A percentile compares a stretch with the other conserved stretches of the same genome.
phyloP scores from a whole-genome alignment of 1,284 basidiomycete genomes.

The Caloboletus inedulis region DNA sequence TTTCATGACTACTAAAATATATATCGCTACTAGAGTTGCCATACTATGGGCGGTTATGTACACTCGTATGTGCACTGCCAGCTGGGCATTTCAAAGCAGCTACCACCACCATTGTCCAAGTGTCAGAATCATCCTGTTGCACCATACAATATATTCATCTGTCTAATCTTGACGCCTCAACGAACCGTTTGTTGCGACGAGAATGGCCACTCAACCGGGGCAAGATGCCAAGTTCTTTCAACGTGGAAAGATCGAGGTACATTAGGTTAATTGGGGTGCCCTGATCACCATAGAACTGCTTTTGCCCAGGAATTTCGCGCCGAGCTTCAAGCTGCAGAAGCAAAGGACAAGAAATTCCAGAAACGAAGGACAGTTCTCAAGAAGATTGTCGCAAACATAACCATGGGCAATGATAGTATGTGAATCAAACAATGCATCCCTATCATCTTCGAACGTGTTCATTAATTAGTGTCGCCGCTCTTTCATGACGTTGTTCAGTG shows the following conservation, averaged over 20 bases:
- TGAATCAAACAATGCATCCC: constrained; percentile 29
- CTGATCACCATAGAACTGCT: constrained; percentile 13
- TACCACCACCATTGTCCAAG: neutral
- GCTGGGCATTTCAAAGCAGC: neutral
- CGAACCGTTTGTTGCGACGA: constrained; percentile 2
- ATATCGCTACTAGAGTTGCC: neutral
- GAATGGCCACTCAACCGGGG: constrained; percentile 60
- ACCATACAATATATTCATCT: constrained; percentile 1
- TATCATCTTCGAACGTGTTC: constrained; percentile 17
- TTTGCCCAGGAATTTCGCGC: constrained; percentile 70
- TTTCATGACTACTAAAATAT: neutral
- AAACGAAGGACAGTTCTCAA: constrained; percentile 91
- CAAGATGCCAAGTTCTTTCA: constrained; percentile 90
- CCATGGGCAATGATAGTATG: constrained; percentile 93
- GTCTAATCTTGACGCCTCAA: constrained; percentile 1
- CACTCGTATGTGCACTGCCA: neutral
- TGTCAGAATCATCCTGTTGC: neutral
- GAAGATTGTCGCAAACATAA: constrained; percentile 95
- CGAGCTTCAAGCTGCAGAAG: constrained; percentile 85
- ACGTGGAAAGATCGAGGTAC: constrained; percentile 88
- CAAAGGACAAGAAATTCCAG: constrained; percentile 91
- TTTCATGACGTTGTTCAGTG: constrained; percentile 90
- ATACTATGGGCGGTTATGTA: neutral
- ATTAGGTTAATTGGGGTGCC: constrained; percentile 16
- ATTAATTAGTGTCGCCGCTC: constrained; percentile 79